Conservation (phyloP, 148 eudicot species). For the Spergularia marina region DNA sequence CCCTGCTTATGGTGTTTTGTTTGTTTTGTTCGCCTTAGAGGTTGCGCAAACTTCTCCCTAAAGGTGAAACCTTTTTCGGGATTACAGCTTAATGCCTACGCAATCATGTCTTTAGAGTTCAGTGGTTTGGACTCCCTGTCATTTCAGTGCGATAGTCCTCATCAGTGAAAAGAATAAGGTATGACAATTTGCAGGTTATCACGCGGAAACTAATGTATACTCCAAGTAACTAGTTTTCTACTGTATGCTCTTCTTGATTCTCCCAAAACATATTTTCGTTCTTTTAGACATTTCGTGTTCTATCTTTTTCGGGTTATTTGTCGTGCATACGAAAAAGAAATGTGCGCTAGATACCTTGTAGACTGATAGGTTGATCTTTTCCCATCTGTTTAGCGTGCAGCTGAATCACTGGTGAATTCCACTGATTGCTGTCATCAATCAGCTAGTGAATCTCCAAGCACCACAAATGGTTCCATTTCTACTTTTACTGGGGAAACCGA, state of each 20-base stretch:
- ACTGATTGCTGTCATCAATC: slow-evolving; percentile 23
- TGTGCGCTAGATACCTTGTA: slow-evolving; percentile 5
- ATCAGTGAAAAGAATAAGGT: slow-evolving; percentile 18
- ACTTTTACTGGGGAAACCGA: slow-evolving; percentile 30
- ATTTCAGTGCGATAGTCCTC: slow-evolving; percentile 10
- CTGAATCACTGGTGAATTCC: slow-evolving; percentile 42
- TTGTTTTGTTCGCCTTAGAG: slow-evolving; percentile 12
- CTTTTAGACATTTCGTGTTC: no score
- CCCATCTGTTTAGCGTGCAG: slow-evolving; percentile 40
- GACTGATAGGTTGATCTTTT: slow-evolving; percentile 11
- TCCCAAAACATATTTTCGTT: no score
- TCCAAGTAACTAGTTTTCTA: neutral
- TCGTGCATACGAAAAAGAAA: neutral
- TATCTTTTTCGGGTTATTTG: neutral
- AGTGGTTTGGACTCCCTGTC: slow-evolving; percentile 16
- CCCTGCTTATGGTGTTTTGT: slow-evolving; percentile 8
- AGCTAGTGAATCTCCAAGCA: slow-evolving; percentile 21
- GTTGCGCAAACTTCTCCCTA: slow-evolving; percentile 12
- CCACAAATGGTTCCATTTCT: slow-evolving; percentile 10
- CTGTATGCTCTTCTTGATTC: neutral
- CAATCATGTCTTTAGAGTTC: slow-evolving; percentile 15
- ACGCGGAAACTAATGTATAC: neutral
- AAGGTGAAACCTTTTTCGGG: slow-evolving; percentile 23
- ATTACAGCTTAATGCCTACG: slow-evolving; percentile 16
- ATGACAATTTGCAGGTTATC: slow-evolving; percentile 13